Conservation (phyloP, 257 asterid species). For the Solanum gandarillasii region DNA sequence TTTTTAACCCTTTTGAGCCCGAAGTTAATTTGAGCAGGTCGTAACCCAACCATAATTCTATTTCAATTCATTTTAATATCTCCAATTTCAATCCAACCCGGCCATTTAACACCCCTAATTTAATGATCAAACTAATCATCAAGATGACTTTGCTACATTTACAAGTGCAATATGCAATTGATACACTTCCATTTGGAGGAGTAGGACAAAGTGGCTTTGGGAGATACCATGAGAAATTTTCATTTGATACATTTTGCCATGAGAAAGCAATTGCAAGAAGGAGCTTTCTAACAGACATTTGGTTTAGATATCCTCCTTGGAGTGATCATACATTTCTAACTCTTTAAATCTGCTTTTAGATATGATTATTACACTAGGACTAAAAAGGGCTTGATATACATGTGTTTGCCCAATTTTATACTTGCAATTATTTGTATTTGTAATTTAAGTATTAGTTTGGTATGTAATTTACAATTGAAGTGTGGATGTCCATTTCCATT, state of each 20-base stretch:
- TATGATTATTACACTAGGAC: slow-evolving; percentile 46
- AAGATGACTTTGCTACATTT: neutral
- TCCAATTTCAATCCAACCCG: too few relatives aligned
- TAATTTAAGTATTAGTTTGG: neutral
- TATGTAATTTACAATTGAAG: neutral
- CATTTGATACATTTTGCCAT: slow-evolving; percentile 58
- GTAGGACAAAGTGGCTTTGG: slow-evolving; percentile 76
- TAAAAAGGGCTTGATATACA: slow-evolving; percentile 26
- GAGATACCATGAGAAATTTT: slow-evolving; percentile 66
- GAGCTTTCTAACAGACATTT: slow-evolving; percentile 37
- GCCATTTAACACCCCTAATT: neutral
- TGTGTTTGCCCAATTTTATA: too few relatives aligned
- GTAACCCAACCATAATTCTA: too few relatives aligned
- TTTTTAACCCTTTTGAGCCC: too few relatives aligned
- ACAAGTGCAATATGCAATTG: too few relatives aligned
- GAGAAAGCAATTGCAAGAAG: slow-evolving; percentile 42
- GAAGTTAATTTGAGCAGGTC: too few relatives aligned
- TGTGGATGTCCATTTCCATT: neutral
- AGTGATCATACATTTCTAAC: slow-evolving; percentile 28
- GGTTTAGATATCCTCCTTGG: slow-evolving; percentile 98
- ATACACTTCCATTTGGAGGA: slow-evolving; percentile 44
- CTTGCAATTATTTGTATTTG: neutral
- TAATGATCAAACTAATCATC: neutral
- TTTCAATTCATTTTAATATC: too few relatives aligned
- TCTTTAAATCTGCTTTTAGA: slow-evolving; percentile 38